Evolutionary conservation across 129 eudicot species (phyloP), one percentile per base, ranked within the genome.

Genomic region (Smallanthus sonchifolius): DNA sequence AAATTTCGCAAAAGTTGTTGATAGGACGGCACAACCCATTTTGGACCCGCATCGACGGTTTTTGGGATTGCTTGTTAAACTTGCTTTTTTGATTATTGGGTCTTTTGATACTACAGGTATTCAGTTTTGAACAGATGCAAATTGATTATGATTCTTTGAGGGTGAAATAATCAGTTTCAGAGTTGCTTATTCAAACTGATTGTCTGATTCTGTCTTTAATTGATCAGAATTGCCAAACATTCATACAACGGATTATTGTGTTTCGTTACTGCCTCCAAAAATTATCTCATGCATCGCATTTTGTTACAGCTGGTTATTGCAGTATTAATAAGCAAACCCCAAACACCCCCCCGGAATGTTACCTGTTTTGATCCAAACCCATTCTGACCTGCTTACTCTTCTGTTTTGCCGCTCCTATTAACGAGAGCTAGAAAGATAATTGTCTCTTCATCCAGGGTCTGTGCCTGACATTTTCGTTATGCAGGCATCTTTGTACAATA

Each of bases 271-370:
- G 19, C 38, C 30, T 48, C 17, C 39, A 67, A 67, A 36, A 57
- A 45, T 47, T 20, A 10, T 28, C 40, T 37, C 44, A 40, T 40
- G 44, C 44, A 40, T 40, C 44, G 15, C 28, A 6, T 37, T 7
- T 37, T 67, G 71, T 66, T 42, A 66, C 16, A 66, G 54, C 71
- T 19, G 38, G 28, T 43, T 47, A 45, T 67, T 48, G 16, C n/a
- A 15, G 51, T 48, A 2, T 48, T 13, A 42, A 24, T 67, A 24
- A 67, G 56, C 43, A 16, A 24, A 6, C 32, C 39, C 24, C 40
- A 6, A 14, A 10, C 14, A 20, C 52, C 51, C 36, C 51, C 44
- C 15, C 20, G 4, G 24, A 20, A 42, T 10, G 37, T 20, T 39
- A 7, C 71, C 52, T 42, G 37, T 66, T 66, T 66, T 42, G 48